A percentile compares a stretch with the other conserved stretches of the same genome.
Evolutionary conservation across 306 rosid genomes (phyloP).

Genomic region (Acacia confusa): DNA sequence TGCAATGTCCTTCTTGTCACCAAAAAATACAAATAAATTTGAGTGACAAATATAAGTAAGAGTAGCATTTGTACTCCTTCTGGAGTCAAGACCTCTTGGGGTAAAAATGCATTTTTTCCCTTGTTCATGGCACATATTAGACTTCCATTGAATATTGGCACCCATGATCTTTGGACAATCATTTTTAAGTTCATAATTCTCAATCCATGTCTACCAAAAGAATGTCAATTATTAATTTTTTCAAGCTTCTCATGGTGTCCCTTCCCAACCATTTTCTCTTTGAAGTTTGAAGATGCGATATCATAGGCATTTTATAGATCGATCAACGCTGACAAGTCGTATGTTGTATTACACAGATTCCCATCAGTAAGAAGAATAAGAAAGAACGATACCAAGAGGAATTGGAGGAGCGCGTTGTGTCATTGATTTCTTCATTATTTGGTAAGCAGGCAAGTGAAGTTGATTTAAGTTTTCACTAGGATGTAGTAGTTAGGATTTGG

Average conservation of each 20-base stretch:
- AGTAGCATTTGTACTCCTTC: background rate
- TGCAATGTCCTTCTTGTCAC: background rate
- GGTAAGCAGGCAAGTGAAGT: slow-evolving; percentile 83
- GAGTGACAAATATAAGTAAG: background rate
- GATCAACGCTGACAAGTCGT: slow-evolving; percentile 27
- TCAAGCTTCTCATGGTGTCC: background rate
- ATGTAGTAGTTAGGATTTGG: slow-evolving; percentile 8
- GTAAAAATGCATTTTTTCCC: background rate
- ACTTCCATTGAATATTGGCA: background rate
- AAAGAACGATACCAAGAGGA: slow-evolving; percentile 90
- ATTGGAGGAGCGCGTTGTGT: slow-evolving; percentile 85
- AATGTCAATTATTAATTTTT: background rate
- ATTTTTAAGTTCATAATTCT: background rate
- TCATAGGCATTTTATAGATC: slow-evolving; percentile 1
- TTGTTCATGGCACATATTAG: background rate
- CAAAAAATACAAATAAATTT: background rate
- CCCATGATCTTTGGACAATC: background rate
- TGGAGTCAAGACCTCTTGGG: background rate
- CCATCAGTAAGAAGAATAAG: slow-evolving; percentile 77
- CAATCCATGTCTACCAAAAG: background rate
- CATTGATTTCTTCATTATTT: slow-evolving; percentile 85
- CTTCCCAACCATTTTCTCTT: background rate
- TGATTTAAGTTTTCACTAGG: slow-evolving; percentile 34
- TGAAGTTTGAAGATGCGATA: slow-evolving; percentile 14
- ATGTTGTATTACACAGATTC: slow-evolving; percentile 51